These are phyloP conservation scores for Gamarada debralockiae DNA, from an alignment of 495 filamentous ascomycete genomes.

Conservation along the genomic window DNA sequence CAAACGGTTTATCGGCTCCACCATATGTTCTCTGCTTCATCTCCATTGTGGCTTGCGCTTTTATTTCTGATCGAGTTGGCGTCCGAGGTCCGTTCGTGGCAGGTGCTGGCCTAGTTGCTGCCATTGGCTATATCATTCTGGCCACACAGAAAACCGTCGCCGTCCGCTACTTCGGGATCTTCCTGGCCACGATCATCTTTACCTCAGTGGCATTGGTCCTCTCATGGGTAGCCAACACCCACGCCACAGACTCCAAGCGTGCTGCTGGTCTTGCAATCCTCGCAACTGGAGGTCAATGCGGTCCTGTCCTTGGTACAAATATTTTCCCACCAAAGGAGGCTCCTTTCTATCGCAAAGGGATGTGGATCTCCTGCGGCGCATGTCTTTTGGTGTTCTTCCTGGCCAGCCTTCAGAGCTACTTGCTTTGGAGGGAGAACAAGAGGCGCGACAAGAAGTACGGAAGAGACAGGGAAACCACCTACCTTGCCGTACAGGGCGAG, in stretches of 20 bases:
- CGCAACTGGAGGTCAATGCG: constrained; percentile 64
- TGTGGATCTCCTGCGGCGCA: constrained; percentile 57
- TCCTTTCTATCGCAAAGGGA: constrained; percentile 60
- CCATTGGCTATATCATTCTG: constrained; percentile 68
- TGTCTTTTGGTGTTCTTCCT: constrained; percentile 61
- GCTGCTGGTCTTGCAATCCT: constrained; percentile 66
- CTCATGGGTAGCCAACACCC: constrained; percentile 71
- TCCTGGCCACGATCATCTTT: constrained; percentile 65
- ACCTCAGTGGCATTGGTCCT: constrained; percentile 64
- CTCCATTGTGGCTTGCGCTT: neutral
- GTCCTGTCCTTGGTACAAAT: constrained; percentile 66
- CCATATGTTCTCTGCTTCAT: constrained; percentile 76
- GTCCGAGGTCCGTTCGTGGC: constrained; percentile 6
- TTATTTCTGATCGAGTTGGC: constrained; percentile 1
- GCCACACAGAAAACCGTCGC: constrained; percentile 51
- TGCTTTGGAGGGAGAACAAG: constrained; percentile 10
- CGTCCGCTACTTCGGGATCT: constrained; percentile 63
- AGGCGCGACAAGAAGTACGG: constrained; percentile 10
- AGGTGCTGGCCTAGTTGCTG: constrained; percentile 37
- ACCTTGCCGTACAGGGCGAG: constrained; percentile 3
- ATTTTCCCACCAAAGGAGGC: constrained; percentile 55
- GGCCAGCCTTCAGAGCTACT: constrained; percentile 17
- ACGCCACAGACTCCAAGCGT: constrained; percentile 63
- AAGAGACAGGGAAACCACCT: neutral
- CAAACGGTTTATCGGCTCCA: constrained; percentile 76